Percentiles rank a stretch among this genome's conserved stretches.
These are phyloP conservation scores for Nectriaceae sp. DNA, from an alignment of 2,329 filamentous ascomycete species.

Conservation along the genomic window DNA sequence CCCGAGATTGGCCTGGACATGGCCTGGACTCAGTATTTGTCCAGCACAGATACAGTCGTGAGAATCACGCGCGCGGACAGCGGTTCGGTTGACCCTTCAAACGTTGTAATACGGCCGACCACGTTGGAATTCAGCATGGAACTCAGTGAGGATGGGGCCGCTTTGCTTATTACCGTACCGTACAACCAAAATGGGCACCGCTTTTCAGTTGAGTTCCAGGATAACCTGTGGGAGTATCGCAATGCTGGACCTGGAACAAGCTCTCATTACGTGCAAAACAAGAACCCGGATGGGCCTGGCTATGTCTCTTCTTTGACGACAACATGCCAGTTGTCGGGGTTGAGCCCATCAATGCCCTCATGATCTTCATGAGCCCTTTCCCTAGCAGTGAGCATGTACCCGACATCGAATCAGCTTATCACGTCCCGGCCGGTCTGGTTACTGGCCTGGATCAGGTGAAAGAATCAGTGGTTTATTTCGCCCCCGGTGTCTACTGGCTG, in stretches of 20 bases:
- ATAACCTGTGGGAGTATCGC: constrained; percentile 32
- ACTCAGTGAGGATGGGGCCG: constrained; percentile 13
- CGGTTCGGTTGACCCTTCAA: constrained; percentile 15
- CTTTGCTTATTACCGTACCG: constrained; percentile 29
- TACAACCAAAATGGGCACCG: constrained; percentile 25
- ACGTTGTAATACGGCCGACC: constrained; percentile 32
- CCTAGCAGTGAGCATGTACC: constrained; percentile 16
- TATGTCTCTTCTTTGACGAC: constrained; percentile 22
- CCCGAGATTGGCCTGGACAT: constrained; percentile 32
- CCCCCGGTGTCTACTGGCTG: constrained; percentile 35
- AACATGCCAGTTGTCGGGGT: constrained; percentile 25
- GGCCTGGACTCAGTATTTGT: constrained; percentile 38
- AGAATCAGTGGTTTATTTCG: constrained; percentile 26
- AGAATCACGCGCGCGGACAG: constrained; percentile 22
- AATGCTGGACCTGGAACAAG: constrained; percentile 6
- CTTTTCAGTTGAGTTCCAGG: constrained; percentile 36
- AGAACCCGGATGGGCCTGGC: constrained; percentile 15
- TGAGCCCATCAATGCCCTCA: constrained; percentile 31
- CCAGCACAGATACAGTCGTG: constrained; percentile 24
- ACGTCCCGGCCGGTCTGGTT: constrained; percentile 9
- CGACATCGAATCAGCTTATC: constrained; percentile 5
- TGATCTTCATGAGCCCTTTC: constrained; percentile 36
- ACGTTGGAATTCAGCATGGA: constrained; percentile 24
- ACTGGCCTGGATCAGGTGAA: constrained; percentile 16
- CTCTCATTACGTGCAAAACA: constrained; percentile 16